Evolutionary conservation across 2,329 filamentous ascomycete genomes (phyloP), one percentile per base, ranked within the genome.

Genomic region (Fusarium sp.): DNA sequence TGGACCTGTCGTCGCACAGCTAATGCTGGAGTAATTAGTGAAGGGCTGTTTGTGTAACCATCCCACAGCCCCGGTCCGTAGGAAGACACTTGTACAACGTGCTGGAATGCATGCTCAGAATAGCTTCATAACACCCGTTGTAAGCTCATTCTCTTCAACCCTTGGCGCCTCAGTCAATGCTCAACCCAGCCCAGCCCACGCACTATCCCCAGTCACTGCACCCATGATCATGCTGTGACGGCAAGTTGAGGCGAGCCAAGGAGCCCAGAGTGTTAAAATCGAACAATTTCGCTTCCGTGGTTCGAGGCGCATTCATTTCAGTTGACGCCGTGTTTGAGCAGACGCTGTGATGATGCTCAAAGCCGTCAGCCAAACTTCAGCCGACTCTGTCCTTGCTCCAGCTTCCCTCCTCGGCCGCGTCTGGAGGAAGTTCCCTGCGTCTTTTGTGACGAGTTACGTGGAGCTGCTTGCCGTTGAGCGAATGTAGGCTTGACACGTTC

Each of bases 331-430:
- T 58, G 58, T 33, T 46, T 44, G 44, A 35, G 61, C 61, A 53
- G 64, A 53, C 53, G 55, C 44, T 53, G 40, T 24, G 29, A 42
- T 60, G 7, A 42, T 44, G 24, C 36, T 42, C 22, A 20, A 51
- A 51, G 20, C 51, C 6, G 31, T 88, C 82, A 90, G 68, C 88
- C 87, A 84, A 92, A 92, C 46, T 85, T 87, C 79, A 92, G 83
- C 79, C 84, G 90, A 72, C 86, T 90, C 78, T 92, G 90, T 16
- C 89, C 90, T 69, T 87, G 88, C 79, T 91, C 90, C 11, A 82
- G 78, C 75, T 82, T 84, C 64, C 79, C 77, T 59, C 80, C 77
- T 62, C 80, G 79, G 80, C 80, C 78, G 46, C 85, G 85, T 78
- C 82, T 87, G 38, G 83, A 79, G 49, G 83, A 77, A 78, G 81